Base-by-base conservation (phyloP, 179 eudicot genomes). In the Beta corolliflora region DNA sequence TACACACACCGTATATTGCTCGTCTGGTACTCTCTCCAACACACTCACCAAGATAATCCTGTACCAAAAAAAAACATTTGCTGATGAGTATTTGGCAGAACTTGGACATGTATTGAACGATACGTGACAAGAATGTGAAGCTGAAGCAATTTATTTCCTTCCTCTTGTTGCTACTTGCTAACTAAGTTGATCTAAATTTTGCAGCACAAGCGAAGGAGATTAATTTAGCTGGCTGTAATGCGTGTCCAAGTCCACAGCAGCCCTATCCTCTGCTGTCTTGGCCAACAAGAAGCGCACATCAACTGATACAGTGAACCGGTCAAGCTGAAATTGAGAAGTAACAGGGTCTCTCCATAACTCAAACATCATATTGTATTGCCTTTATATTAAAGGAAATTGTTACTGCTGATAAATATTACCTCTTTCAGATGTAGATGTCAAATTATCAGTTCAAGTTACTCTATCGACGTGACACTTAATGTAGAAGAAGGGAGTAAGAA, bases 181-280 rank as follows among this genome's bases (percentile, higher is more conserved):
- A n/a, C n/a, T n/a, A 77, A 41, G 5, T n/a, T 55, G 23, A 71
- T 70, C 36, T 55, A 55, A 67, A 25, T 21, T 76, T 64, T 76
- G 85, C 85, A 79, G 83, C 75, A 69, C 41, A 53, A 74, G 52
- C 18, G 50, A 45, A 71, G 18, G 53, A 41, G 23, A 56, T 80
- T 44, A 45, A 25, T 60, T 15, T 16, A 97, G 98, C 95, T 93
- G 88, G 80, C 94, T 88, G 81, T 91, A 97, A 84, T 97, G 99
- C 19, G 99, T 95, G 83, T 97, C 99, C 87, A 97, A 90, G 87
- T 97, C 99, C 77, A 97, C 99, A 82, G 97, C 97, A 76, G 99
- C 99, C 85, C 99, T 93, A 82, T 95, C 93, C 82, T 91, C 95
- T 15, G 98, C 97, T 72, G 97, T 97, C 81, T 91, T 95, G 64